These are phyloP conservation scores for Aspergillus leporis DNA, from an alignment of 495 filamentous ascomycete species.

Conservation along the genomic window DNA sequence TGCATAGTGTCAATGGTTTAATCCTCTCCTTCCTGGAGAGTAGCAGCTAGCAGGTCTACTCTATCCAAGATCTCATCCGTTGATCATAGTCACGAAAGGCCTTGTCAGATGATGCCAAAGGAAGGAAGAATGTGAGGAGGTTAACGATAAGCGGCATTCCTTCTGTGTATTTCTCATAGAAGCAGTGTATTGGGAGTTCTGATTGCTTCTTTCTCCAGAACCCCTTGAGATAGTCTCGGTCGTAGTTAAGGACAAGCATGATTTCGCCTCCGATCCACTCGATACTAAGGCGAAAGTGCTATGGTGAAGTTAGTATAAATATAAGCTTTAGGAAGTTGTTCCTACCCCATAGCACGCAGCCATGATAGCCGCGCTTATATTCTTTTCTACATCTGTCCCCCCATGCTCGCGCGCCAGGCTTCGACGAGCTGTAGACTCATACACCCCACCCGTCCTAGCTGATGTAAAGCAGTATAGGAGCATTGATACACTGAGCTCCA, in stretches of 20 bases:
- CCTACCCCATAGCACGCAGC: constrained; percentile 8
- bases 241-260: constrained; percentile 18
- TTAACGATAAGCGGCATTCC: constrained; percentile 18
- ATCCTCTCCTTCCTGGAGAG: background rate
- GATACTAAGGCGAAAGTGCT: constrained; percentile 19
- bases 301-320: constrained; percentile 1
- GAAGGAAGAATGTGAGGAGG: constrained; percentile 17
- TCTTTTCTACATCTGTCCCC: constrained; percentile 1
- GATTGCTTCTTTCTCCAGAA: constrained; percentile 13
- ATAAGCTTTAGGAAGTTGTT: background rate
- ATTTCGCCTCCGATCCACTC: constrained; percentile 10
- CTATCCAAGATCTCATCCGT: constrained; percentile 12
- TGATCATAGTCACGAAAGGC: constrained; percentile 15
- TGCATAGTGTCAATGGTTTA: constrained; percentile 9
- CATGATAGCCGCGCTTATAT: background rate
- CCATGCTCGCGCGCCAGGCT: background rate
- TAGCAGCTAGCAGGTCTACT: background rate
- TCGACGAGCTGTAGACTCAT: constrained; percentile 13
- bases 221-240: constrained; percentile 16
- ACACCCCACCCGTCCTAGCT: constrained; percentile 9
- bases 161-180: constrained; percentile 18
- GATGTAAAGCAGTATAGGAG: constrained; percentile 19
- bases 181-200: constrained; percentile 14
- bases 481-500: constrained; percentile 1
- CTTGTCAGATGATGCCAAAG: constrained; percentile 11